Conservation (phyloP, 2,329 filamentous ascomycete genomes). For the Sporothrix sp. region DNA sequence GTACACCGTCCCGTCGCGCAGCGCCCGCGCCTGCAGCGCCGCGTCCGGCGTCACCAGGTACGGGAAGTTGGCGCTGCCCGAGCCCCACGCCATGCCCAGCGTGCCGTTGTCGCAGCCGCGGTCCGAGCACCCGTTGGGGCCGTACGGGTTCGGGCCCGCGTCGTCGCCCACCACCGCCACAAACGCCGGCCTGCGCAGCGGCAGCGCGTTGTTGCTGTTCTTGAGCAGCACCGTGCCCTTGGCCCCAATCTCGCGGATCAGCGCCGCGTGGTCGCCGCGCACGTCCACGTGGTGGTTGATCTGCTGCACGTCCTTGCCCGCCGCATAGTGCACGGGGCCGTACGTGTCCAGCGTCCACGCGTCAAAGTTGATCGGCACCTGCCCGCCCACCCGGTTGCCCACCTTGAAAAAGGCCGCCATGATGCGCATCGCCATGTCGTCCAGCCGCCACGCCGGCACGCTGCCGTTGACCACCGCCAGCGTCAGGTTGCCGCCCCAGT, state of each 20-base stretch:
- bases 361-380: slow-evolving; percentile 65
- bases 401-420: slow-evolving; percentile 47
- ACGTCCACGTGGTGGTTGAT: slow-evolving; percentile 81
- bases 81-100: slow-evolving; percentile 71
- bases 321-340: slow-evolving; percentile 56
- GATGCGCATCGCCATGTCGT: slow-evolving; percentile 66
- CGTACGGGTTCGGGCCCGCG: slow-evolving; percentile 61
- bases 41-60: slow-evolving; percentile 67
- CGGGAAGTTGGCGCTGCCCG: slow-evolving; percentile 62
- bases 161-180: slow-evolving; percentile 75
- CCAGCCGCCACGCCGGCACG: slow-evolving; percentile 57
- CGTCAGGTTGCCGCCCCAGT: slow-evolving; percentile 54
- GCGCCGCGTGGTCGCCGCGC: slow-evolving; percentile 57
- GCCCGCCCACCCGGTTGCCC: slow-evolving; percentile 38
- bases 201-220: slow-evolving; percentile 64
- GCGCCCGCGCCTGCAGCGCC: slow-evolving; percentile 54
- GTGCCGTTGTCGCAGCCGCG: slow-evolving; percentile 51
- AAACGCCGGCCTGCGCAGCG: slow-evolving; percentile 68
- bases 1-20: slow-evolving; percentile 47
- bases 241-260: slow-evolving; percentile 68
- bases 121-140: slow-evolving; percentile 70
- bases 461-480: slow-evolving; percentile 69
- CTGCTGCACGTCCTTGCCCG: slow-evolving; percentile 44
- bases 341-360: slow-evolving; percentile 76
- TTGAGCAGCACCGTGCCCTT: slow-evolving; percentile 84